phyloP scores from a whole-genome alignment of 257 asterid genomes.

The Scutellaria galericulata region DNA sequence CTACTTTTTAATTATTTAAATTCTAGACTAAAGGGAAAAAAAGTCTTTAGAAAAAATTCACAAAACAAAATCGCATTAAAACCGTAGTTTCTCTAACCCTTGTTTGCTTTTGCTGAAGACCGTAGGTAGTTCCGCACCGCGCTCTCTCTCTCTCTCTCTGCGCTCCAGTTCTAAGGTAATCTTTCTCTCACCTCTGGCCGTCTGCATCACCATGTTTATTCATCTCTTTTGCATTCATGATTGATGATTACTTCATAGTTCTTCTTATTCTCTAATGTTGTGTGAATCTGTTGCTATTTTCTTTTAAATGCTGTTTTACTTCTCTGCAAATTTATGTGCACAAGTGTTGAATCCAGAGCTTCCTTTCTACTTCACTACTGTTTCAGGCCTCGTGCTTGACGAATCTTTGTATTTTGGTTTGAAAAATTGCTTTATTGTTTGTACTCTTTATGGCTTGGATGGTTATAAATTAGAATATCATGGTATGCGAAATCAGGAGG shows the following conservation, averaged over 20 bases:
- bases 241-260: not conserved
- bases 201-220: not conserved
- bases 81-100: not conserved
- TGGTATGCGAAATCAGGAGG: conserved; percentile 1
- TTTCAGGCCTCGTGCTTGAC: not conserved
- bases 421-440: not conserved
- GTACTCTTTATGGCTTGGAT: conserved; percentile 6
- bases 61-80: not conserved
- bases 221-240: not conserved
- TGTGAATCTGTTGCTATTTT: conserved; percentile 7
- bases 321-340: not conserved
- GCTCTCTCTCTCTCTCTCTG: not conserved
- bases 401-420: conserved; percentile 2
- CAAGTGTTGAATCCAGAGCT: not conserved
- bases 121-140: not conserved
- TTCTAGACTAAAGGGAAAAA: no score
- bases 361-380: not conserved
- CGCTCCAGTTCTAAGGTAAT: conserved; percentile 10
- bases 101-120: not conserved
- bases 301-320: not conserved
- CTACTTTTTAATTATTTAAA: no score
- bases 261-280: not conserved
- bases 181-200: conserved; percentile 13
- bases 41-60: not conserved
- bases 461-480: not conserved